phyloP scores from a whole-genome alignment of 306 rosid genomes.

The Casuarina equisetifolia region DNA sequence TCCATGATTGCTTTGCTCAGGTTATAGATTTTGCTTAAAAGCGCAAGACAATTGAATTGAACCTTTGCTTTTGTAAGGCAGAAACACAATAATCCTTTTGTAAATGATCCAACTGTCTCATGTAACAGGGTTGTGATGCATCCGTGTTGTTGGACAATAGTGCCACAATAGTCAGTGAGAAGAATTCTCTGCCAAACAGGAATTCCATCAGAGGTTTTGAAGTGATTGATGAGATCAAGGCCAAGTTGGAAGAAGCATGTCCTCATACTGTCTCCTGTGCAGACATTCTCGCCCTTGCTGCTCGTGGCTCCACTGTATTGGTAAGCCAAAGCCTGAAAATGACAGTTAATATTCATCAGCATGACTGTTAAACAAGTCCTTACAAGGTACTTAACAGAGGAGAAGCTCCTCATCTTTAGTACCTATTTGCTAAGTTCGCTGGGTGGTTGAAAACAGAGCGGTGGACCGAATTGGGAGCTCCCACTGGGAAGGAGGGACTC shows the following conservation, averaged over 20 bases:
- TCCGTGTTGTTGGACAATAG: conserved; percentile 70
- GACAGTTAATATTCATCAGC: too few relatives aligned
- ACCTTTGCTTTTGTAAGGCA: neutral
- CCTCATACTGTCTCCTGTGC: conserved; percentile 82
- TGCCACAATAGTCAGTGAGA: conserved; percentile 53
- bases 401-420: neutral
- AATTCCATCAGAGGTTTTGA: conserved; percentile 73
- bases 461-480: conserved; percentile 82
- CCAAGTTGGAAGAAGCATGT: conserved; percentile 67
- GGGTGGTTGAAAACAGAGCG: conserved; percentile 55
- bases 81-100: neutral
- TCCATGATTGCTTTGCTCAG: conserved; percentile 85
- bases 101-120: neutral
- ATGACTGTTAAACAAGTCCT: neutral
- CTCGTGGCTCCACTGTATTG: conserved; percentile 67
- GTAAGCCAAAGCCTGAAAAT: conserved; percentile 34
- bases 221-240: conserved; percentile 78
- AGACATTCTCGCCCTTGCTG: conserved; percentile 83
- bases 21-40: conserved; percentile 23
- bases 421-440: neutral
- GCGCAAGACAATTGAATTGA: too few relatives aligned
- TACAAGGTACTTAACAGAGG: neutral
- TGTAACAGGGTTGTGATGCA: conserved; percentile 73
- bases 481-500: conserved; percentile 88
- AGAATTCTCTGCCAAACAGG: conserved; percentile 64